These are phyloP conservation scores for Monilinia polystroma DNA, from an alignment of 2,329 filamentous ascomycete species.

Conservation along the genomic window DNA sequence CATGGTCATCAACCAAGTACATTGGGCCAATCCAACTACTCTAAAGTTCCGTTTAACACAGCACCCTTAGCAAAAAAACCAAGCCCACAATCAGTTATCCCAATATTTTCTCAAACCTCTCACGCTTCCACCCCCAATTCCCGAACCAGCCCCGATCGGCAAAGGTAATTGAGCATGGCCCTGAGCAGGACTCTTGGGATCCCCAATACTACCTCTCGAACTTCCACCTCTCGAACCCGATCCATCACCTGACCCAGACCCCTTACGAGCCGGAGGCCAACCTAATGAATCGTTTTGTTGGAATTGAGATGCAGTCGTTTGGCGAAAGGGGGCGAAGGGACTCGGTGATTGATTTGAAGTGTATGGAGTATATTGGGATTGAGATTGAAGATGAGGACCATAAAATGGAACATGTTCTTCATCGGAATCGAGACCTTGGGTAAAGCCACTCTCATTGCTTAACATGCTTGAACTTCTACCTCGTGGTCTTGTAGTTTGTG, in stretches of 20 bases:
- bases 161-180: conserved; percentile 24
- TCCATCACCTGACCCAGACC: conserved; percentile 27
- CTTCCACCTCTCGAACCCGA: conserved; percentile 45
- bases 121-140: conserved; percentile 4
- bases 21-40: not conserved
- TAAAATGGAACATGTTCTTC: conserved; percentile 9
- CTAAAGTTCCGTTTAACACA: not conserved
- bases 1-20: not conserved
- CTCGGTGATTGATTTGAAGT: conserved; percentile 17
- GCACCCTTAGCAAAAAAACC: conserved; percentile 3
- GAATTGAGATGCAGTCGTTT: not conserved
- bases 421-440: conserved; percentile 54
- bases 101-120: conserved; percentile 13
- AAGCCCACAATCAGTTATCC: conserved; percentile 15
- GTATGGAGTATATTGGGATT: conserved; percentile 11
- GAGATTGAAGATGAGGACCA: conserved; percentile 16
- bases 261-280: conserved; percentile 14
- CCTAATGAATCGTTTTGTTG: conserved; percentile 4
- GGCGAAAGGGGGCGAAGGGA: conserved; percentile 12
- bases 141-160: conserved; percentile 4
- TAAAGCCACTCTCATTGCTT: conserved; percentile 65
- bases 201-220: conserved; percentile 47
- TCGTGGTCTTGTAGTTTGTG: conserved; percentile 15
- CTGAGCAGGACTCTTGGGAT: conserved; percentile 51
- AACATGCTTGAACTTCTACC: conserved; percentile 63